Percentiles rank a stretch among this genome's conserved stretches.
phyloP scores from a whole-genome alignment of 1,139 yeast genomes.

The Lodderomyces margitis region DNA sequence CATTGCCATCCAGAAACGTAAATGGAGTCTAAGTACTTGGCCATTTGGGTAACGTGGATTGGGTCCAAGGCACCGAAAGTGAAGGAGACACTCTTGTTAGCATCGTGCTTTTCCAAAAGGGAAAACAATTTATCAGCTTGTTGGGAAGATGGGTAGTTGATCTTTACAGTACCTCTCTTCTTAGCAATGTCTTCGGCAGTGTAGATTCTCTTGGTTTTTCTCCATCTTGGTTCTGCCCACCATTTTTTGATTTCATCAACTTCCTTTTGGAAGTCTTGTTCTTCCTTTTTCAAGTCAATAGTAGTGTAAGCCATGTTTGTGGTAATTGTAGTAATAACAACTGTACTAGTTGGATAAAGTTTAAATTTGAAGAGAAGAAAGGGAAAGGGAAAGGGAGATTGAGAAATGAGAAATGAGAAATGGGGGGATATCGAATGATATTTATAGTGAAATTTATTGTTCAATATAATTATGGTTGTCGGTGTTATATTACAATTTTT shows the following conservation, averaged over 20 bases:
- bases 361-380: background rate
- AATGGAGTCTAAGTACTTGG: conserved; percentile 86
- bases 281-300: conserved; percentile 61
- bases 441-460: background rate
- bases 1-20: conserved; percentile 99
- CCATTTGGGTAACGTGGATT: conserved; percentile 94
- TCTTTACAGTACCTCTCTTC: conserved; percentile 76
- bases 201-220: conserved; percentile 82
- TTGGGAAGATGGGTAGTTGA: conserved; percentile 70
- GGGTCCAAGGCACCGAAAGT: conserved; percentile 98
- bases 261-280: conserved; percentile 62
- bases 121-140: conserved; percentile 82
- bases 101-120: conserved; percentile 69
- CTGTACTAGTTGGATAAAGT: background rate
- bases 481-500: background rate
- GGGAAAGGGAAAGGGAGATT: background rate
- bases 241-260: conserved; percentile 74
- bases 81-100: conserved; percentile 72
- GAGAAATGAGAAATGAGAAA: background rate
- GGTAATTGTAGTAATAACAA: background rate
- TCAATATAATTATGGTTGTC: background rate
- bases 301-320: conserved; percentile 47
- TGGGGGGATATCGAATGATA: background rate
- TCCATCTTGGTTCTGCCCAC: conserved; percentile 96
- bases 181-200: conserved; percentile 85